Evolutionary conservation across 164 flowering plant genomes (phyloP).

Genomic region (Santalum album): DNA sequence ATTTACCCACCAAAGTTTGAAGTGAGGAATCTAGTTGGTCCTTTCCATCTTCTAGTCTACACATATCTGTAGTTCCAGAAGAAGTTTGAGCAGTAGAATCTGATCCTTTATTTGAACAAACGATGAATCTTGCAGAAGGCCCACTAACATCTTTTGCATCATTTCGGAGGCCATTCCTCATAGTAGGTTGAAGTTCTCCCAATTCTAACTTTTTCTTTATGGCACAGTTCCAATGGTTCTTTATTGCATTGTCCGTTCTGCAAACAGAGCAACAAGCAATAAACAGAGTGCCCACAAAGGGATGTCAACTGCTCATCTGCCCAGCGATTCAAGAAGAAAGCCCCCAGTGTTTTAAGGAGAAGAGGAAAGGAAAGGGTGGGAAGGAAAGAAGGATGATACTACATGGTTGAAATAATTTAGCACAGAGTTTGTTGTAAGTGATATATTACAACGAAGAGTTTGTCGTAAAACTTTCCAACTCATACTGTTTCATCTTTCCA

Average conservation of each 20-base stretch:
- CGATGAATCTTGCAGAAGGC: slow-evolving; percentile 16
- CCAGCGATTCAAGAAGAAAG: no score
- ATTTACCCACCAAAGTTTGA: slow-evolving; percentile 22
- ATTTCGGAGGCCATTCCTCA: slow-evolving; percentile 33
- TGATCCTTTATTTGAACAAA: slow-evolving; percentile 27
- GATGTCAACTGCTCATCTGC: no score
- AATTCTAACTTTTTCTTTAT: slow-evolving; percentile 80
- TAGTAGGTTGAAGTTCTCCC: slow-evolving; percentile 56
- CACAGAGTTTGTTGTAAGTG: no score
- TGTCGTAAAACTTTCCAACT: no score
- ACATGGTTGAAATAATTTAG: no score
- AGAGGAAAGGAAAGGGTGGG: no score
- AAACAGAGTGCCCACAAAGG: no score
- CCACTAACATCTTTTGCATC: slow-evolving; percentile 25
- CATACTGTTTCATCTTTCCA: no score
- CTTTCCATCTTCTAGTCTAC: slow-evolving; percentile 32
- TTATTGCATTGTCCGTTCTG: slow-evolving; percentile 96
- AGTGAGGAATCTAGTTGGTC: slow-evolving; percentile 25
- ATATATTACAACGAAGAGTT: no score
- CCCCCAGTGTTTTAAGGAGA: no score
- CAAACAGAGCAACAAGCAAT: no score
- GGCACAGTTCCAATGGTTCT: slow-evolving; percentile 98
- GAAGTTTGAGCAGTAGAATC: slow-evolving; percentile 42
- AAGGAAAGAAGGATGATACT: no score
- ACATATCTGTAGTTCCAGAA: slow-evolving; percentile 29